phyloP scores from a whole-genome alignment of 1,284 basidiomycete genomes.

The Inonotus hispidus region DNA sequence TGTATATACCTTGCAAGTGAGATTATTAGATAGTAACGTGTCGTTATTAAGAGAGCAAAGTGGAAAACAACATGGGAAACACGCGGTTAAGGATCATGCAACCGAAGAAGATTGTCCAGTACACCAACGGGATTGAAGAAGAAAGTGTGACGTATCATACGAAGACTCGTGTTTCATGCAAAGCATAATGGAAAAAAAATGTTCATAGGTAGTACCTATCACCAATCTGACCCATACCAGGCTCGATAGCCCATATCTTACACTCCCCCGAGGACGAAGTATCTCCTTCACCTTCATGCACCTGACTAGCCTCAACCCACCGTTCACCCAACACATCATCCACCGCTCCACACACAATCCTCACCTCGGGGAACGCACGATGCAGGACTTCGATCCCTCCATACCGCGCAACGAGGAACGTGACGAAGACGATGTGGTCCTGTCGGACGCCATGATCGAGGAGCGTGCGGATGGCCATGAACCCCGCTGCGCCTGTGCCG shows the following conservation, averaged over 20 bases:
- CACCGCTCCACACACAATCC: slow-evolving; percentile 78
- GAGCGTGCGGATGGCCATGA: slow-evolving; percentile 95
- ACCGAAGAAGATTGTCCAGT: no score
- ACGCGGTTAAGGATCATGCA: no score
- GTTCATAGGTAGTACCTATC: slow-evolving; percentile 39
- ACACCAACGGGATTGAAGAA: no score
- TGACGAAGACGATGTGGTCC: slow-evolving; percentile 81
- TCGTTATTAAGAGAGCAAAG: no score
- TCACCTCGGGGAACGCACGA: slow-evolving; percentile 77
- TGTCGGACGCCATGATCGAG: slow-evolving; percentile 92
- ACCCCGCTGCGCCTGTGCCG: slow-evolving; percentile 89
- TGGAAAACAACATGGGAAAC: no score
- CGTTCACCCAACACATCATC: slow-evolving; percentile 70
- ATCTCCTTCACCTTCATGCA: slow-evolving; percentile 28
- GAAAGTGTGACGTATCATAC: no score
- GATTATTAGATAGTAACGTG: no score
- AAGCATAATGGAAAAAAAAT: background rate
- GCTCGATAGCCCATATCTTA: slow-evolving; percentile 72
- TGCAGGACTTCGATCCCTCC: slow-evolving; percentile 78
- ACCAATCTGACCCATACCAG: slow-evolving; percentile 83
- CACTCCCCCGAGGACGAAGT: slow-evolving; percentile 33
- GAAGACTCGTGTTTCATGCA: background rate
- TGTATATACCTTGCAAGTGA: no score
- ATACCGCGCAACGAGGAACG: slow-evolving; percentile 78
- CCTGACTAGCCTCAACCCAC: slow-evolving; percentile 52